Evolutionary conservation across 352 stramenopile genomes (phyloP), one percentile per base, ranked within the genome.

Genomic region (Phytophthora litchii): DNA sequence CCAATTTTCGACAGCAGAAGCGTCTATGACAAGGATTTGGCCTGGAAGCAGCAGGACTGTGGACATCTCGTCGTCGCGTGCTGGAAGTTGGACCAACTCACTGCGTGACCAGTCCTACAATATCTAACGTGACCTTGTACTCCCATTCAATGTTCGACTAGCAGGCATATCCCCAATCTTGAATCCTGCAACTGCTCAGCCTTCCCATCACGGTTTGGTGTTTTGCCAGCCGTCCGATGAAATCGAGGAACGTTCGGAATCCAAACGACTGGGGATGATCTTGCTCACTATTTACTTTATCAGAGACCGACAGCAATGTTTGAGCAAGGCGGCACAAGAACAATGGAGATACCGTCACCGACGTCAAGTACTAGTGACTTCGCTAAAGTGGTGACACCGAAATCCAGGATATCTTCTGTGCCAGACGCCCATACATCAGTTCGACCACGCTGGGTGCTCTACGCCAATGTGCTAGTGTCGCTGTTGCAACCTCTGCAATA

Each of bases 391-490:
- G 17, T 25, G 29, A 52, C 45, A 14, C 45, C 45, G 12, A 52
- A 42, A 41, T 32, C 45, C 11, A 52, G 16, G 17, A 52, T 31
- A 52, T 14, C 43, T 50, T 3, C 25, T 13, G 27, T 19, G 27
- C 45, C 45, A 17, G 40, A 46, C 11, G 12, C 40, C 12, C 21
- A 11, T 12, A 1, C 45, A 54, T 8, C 7, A 17, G 8, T 55
- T n/a, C 34, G n/a, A 25, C 47, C 47, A 14, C 31, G 32, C 7
- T 44, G 47, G 34, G 35, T 40, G 13, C 34, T 54, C 17, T 54
- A 54, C 34, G 47, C 35, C 34, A 54, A 54, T 31, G 34, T 54
- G 17, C 16, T 54, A 6, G 20, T 54, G 20, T 40, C 34, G 21
- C 10, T 54, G 20, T 20, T 54, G 19, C 47, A 54, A 20, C 23